These are phyloP conservation scores for Pseudocercospora musae DNA, from an alignment of 2,329 filamentous ascomycete species.

Conservation along the genomic window DNA sequence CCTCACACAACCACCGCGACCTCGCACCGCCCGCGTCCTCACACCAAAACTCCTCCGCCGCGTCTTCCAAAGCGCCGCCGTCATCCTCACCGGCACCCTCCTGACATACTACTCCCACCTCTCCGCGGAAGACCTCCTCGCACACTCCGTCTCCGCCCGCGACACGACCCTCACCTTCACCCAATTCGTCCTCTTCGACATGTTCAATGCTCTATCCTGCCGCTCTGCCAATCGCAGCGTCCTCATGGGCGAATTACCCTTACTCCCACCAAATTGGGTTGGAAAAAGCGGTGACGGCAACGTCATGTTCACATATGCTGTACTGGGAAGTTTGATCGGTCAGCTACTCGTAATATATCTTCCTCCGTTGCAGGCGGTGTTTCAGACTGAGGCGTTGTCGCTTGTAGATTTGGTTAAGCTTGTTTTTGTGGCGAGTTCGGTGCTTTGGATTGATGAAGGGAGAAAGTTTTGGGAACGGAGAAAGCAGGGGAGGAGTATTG, in stretches of 20 bases:
- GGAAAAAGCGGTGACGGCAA: conserved; percentile 55
- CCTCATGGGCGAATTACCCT: conserved; percentile 67
- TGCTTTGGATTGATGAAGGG: conserved; percentile 92
- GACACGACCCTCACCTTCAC: conserved; percentile 99
- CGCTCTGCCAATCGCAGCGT: conserved; percentile 88
- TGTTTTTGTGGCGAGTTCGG: conserved; percentile 73
- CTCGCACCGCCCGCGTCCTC: conserved; percentile 84
- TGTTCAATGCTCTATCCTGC: conserved; percentile 97
- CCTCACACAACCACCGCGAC: conserved; percentile 85
- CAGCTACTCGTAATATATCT: conserved; percentile 93
- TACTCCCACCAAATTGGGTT: conserved; percentile 18
- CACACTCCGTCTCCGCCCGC: conserved; percentile 70
- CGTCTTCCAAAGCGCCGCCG: conserved; percentile 78
- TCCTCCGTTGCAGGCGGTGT: conserved; percentile 87
- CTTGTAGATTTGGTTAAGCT: conserved; percentile 71
- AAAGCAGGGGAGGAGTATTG: not conserved
- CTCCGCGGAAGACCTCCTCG: conserved; percentile 63
- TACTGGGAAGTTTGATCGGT: conserved; percentile 76
- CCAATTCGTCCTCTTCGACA: conserved; percentile 97
- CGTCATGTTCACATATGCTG: conserved; percentile 94
- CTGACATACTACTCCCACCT: conserved; percentile 90
- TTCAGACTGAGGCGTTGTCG: conserved; percentile 86
- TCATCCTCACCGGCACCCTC: conserved; percentile 93
- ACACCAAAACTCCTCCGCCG: conserved; percentile 77
- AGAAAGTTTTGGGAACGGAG: conserved; percentile 65